These are phyloP conservation scores for Rosa multiflora DNA, from an alignment of 306 rosid species.

Conservation along the genomic window DNA sequence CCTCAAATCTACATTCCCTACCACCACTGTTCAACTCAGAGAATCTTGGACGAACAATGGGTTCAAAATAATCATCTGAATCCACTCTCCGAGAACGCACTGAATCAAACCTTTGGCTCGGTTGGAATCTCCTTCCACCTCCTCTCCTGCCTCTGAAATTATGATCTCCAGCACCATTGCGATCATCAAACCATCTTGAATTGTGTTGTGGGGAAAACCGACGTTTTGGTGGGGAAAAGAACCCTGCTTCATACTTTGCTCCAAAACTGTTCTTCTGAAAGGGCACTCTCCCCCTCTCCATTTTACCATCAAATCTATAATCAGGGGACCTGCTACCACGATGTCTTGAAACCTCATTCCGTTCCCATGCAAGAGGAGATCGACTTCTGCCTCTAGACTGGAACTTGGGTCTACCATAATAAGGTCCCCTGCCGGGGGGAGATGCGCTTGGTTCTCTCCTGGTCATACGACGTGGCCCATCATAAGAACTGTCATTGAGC, in stretches of 20 bases:
- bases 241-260: constrained; percentile 27
- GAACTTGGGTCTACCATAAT: constrained; percentile 33
- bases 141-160: constrained; percentile 34
- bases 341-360: constrained; percentile 22
- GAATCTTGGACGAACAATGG: constrained; percentile 26
- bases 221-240: constrained; percentile 28
- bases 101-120: constrained; percentile 26
- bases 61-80: constrained; percentile 33
- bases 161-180: constrained; percentile 15
- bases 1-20: constrained; percentile 29
- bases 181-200: constrained; percentile 38
- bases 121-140: constrained; percentile 28
- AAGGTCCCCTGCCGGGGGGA: constrained; percentile 28
- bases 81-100: constrained; percentile 24
- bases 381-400: constrained; percentile 38
- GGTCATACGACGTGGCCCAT: constrained; percentile 26
- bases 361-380: constrained; percentile 34
- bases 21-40: constrained; percentile 16
- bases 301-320: constrained; percentile 27
- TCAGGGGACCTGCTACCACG: constrained; percentile 41
- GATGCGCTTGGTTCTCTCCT: constrained; percentile 38
- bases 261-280: constrained; percentile 33
- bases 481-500: constrained; percentile 25
- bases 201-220: constrained; percentile 27
- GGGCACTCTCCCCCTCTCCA: constrained; percentile 31